These are phyloP conservation scores for Rosa lucieae DNA, from an alignment of 306 rosid genomes.

Conservation along the genomic window DNA sequence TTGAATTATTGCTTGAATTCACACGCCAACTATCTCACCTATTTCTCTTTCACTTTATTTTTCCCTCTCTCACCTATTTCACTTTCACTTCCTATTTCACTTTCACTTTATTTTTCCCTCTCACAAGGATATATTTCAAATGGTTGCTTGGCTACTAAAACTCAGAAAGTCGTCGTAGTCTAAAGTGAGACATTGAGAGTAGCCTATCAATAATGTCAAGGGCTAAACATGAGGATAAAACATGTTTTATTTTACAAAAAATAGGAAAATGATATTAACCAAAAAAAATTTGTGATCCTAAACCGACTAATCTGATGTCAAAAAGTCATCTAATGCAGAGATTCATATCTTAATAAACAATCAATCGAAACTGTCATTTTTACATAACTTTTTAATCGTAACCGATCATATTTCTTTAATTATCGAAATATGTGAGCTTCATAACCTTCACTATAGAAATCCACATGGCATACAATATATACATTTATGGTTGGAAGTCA, in stretches of 20 bases:
- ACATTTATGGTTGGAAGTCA: background rate
- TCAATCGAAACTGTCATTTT: no score
- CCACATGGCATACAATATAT: background rate
- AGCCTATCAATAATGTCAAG: background rate
- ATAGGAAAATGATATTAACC: background rate
- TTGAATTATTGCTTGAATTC: background rate
- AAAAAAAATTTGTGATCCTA: background rate
- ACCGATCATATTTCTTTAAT: rapidly evolving
- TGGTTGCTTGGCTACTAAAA: background rate
- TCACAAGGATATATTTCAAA: no score
- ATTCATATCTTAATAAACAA: background rate
- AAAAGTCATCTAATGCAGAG: background rate
- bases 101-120: no score
- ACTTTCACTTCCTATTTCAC: no score
- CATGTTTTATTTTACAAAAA: no score
- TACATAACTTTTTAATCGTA: background rate
- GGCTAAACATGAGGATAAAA: no score
- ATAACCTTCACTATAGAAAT: rapidly evolving
- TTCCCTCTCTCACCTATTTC: no score
- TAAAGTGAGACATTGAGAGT: background rate
- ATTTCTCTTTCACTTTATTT: no score
- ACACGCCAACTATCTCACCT: no score
- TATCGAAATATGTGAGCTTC: background rate
- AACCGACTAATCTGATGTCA: rapidly evolving
- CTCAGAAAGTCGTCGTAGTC: background rate